A percentile compares a stretch with the other conserved stretches of the same genome.
Conservation (phyloP, 768 basidiomycete species). For the Pleurotus citrinopileatus region DNA sequence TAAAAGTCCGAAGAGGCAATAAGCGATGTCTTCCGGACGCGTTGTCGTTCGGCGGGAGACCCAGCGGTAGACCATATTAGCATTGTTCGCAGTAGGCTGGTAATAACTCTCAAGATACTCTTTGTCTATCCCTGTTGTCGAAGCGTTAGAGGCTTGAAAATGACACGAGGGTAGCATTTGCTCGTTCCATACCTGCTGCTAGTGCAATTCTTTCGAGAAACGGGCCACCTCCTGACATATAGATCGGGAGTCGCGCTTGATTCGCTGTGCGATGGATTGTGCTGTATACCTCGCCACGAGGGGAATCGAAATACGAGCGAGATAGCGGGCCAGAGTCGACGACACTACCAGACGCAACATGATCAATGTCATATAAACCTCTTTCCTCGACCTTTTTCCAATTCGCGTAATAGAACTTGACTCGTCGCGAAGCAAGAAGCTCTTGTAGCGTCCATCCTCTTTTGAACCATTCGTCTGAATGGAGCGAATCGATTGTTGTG, state of each 20-base stretch:
- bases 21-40: neutral
- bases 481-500: neutral
- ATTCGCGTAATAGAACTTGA: neutral
- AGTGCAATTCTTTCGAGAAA: neutral
- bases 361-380: neutral
- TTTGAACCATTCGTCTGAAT: neutral
- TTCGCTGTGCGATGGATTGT: neutral
- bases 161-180: neutral
- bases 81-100: neutral
- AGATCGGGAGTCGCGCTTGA: too few species aligned
- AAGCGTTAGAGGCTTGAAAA: neutral
- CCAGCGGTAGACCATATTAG: neutral
- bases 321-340: neutral
- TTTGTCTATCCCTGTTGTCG: neutral
- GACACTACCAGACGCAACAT: neutral
- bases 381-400: neutral
- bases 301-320: neutral
- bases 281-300: neutral
- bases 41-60: neutral
- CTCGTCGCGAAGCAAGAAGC: neutral
- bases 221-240: neutral
- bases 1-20: neutral
- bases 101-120: neutral
- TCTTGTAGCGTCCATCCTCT: slow-evolving; percentile 1
- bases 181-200: neutral